Conservation (phyloP, 106 monocot species). For the Chionographis japonica region DNA sequence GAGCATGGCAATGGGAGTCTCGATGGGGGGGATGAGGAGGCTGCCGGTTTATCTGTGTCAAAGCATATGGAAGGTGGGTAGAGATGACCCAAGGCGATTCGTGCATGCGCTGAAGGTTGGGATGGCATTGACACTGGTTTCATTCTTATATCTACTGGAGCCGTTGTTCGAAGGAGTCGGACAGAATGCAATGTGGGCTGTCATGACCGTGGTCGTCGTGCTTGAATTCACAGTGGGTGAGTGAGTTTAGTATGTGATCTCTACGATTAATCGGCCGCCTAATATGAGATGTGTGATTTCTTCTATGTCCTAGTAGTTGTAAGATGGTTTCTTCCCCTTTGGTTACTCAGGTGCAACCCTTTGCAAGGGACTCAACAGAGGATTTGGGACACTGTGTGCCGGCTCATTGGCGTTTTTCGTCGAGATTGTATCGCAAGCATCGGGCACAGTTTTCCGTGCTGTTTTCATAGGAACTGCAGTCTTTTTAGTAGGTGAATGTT, state of each 20-base stretch:
- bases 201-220: constrained; percentile 72
- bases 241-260: not conserved
- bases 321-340: not conserved
- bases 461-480: constrained; percentile 53
- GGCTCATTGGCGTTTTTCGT: constrained; percentile 65
- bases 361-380: constrained; percentile 81
- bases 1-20: not conserved
- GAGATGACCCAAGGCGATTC: constrained; percentile 55
- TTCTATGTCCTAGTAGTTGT: not conserved
- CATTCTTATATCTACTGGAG: constrained; percentile 59
- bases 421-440: constrained; percentile 37
- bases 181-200: constrained; percentile 70
- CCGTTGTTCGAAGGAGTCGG: constrained; percentile 67
- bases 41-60: constrained; percentile 21
- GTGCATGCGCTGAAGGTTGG: constrained; percentile 70
- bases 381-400: constrained; percentile 55
- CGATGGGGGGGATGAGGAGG: constrained; percentile 12
- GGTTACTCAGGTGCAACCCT: constrained; percentile 54
- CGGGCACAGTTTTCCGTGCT: constrained; percentile 38
- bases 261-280: too few species aligned
- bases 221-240: constrained; percentile 69
- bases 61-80: constrained; percentile 30
- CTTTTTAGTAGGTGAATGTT: constrained; percentile 43
- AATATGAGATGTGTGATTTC: too few species aligned
- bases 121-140: constrained; percentile 54